Evolutionary conservation across 257 asterid species (phyloP).

Genomic region (Salvia splendens): DNA sequence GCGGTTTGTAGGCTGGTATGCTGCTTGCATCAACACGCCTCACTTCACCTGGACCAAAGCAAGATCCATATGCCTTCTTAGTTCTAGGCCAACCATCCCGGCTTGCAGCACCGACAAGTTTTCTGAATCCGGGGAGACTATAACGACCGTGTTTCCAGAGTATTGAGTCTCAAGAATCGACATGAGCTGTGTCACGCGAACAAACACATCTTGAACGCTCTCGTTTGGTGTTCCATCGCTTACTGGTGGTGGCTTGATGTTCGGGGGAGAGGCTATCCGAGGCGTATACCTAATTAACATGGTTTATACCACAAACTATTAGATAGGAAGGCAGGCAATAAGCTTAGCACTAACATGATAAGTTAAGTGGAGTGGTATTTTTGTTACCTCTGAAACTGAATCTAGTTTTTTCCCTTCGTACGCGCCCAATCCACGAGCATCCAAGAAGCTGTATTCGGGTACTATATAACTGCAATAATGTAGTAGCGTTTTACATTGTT

Average conservation of each 20-base stretch:
- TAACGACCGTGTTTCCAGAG: slow-evolving; percentile 68
- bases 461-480: slow-evolving; percentile 62
- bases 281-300: slow-evolving; percentile 61
- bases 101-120: slow-evolving; percentile 80
- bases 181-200: slow-evolving; percentile 93
- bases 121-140: slow-evolving; percentile 92
- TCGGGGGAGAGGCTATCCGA: slow-evolving; percentile 73
- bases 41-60: slow-evolving; percentile 80
- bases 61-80: slow-evolving; percentile 80
- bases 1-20: slow-evolving; percentile 74
- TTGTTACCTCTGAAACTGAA: slow-evolving; percentile 61
- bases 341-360: no score
- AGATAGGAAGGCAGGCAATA: not conserved
- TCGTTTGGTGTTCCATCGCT: slow-evolving; percentile 92
- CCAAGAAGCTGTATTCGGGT: slow-evolving; percentile 94
- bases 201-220: slow-evolving; percentile 87
- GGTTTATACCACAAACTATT: not conserved
- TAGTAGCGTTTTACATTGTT: not conserved
- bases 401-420: slow-evolving; percentile 78
- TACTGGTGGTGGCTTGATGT: slow-evolving; percentile 78
- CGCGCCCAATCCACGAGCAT: slow-evolving; percentile 98
- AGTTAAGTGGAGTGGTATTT: not conserved
- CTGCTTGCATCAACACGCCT: slow-evolving; percentile 70
- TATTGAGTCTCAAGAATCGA: slow-evolving; percentile 93
- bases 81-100: slow-evolving; percentile 79